Conservation (phyloP, 2,329 filamentous ascomycete genomes). For the Camillea tinctor region DNA sequence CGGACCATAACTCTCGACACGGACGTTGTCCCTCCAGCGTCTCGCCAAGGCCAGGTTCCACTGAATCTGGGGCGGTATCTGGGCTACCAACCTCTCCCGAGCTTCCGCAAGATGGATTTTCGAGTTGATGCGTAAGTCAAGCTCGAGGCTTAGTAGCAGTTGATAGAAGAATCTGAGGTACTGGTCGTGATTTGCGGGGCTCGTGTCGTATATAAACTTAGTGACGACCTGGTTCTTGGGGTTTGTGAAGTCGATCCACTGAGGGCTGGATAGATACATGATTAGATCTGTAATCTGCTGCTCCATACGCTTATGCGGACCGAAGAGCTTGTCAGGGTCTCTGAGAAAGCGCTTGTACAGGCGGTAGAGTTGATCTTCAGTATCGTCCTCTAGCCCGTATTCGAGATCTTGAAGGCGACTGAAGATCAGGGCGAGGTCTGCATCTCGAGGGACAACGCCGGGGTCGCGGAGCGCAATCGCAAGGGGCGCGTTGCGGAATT, state of each 20-base stretch:
- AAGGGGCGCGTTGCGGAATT: slow-evolving; percentile 56
- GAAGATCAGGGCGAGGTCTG: slow-evolving; percentile 57
- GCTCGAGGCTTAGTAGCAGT: slow-evolving; percentile 69
- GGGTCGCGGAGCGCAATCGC: slow-evolving; percentile 57
- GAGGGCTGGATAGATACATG: slow-evolving; percentile 63
- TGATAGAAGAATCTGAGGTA: slow-evolving; percentile 74
- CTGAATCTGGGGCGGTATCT: slow-evolving; percentile 68
- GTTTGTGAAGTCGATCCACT: slow-evolving; percentile 73
- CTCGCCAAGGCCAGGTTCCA: slow-evolving; percentile 74
- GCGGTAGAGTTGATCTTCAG: slow-evolving; percentile 58
- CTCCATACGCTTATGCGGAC: slow-evolving; percentile 63
- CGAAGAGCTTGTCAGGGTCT: slow-evolving; percentile 62
- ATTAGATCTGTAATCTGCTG: slow-evolving; percentile 73
- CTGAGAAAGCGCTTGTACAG: slow-evolving; percentile 68
- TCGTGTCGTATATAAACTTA: slow-evolving; percentile 66
- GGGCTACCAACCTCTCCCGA: slow-evolving; percentile 61
- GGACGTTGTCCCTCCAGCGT: slow-evolving; percentile 69
- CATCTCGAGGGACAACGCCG: slow-evolving; percentile 57
- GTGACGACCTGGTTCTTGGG: slow-evolving; percentile 72
- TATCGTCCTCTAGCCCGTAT: slow-evolving; percentile 43
- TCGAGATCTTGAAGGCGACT: slow-evolving; percentile 60
- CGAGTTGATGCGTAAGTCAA: slow-evolving; percentile 68
- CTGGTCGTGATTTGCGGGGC: slow-evolving; percentile 52
- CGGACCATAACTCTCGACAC: slow-evolving; percentile 59
- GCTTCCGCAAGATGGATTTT: slow-evolving; percentile 59